Evolutionary conservation across 2,329 filamentous ascomycete species (phyloP).

Genomic region (Septoria petroselini): DNA sequence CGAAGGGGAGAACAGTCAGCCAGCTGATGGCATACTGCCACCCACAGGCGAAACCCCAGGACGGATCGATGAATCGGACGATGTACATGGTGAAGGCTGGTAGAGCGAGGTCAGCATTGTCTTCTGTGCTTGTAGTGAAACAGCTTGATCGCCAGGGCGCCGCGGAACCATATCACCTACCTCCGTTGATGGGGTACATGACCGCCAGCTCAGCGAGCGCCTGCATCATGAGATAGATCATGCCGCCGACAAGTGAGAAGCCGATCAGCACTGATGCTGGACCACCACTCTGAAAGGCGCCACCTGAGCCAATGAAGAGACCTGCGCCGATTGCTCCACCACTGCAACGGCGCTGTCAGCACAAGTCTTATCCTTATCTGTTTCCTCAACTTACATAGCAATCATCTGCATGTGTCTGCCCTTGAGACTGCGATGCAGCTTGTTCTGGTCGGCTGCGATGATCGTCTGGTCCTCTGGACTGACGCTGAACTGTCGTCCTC

Average conservation of each 20-base stretch:
- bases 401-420: constrained; percentile 41
- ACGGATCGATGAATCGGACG: constrained; percentile 39
- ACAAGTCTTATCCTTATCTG: neutral
- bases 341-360: constrained; percentile 8
- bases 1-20: constrained; percentile 36
- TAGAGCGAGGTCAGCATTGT: no score
- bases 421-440: constrained; percentile 33
- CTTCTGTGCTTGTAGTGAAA: no score
- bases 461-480: constrained; percentile 18
- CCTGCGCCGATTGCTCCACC: constrained; percentile 49
- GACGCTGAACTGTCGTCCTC: constrained; percentile 21
- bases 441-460: constrained; percentile 24
- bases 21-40: constrained; percentile 37
- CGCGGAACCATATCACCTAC: no score
- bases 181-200: constrained; percentile 37
- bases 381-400: constrained; percentile 29
- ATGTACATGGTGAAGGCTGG: constrained; percentile 37
- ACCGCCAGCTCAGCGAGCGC: constrained; percentile 38
- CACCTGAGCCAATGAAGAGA: constrained; percentile 53
- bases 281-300: constrained; percentile 48
- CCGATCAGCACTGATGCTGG: constrained; percentile 49
- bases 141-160: no score
- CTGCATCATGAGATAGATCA: constrained; percentile 39
- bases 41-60: constrained; percentile 34
- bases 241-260: constrained; percentile 42